A percentile compares a stretch with the other conserved stretches of the same genome.
Evolutionary conservation across 2,329 filamentous ascomycete species (phyloP).

Genomic region (Berkeleyomyces rouxiae): DNA sequence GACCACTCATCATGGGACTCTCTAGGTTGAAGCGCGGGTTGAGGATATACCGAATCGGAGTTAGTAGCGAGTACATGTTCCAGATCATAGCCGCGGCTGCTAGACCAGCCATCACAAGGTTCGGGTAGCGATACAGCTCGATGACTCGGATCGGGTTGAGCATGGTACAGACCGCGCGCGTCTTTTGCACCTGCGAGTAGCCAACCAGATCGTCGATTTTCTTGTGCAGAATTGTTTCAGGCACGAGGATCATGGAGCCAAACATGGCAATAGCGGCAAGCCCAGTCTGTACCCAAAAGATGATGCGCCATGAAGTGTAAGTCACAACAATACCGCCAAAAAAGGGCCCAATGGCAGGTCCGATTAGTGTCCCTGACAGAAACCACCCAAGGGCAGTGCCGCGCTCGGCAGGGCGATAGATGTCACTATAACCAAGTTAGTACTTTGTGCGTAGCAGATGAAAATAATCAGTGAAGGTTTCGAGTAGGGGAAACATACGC

Average conservation of each 20-base stretch:
- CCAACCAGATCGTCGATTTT: conserved; percentile 44
- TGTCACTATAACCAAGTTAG: conserved; percentile 26
- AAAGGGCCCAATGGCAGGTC: conserved; percentile 53
- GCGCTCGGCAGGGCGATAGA: conserved; percentile 49
- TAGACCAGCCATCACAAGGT: conserved; percentile 42
- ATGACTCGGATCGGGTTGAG: conserved; percentile 50
- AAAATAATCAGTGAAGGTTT: not conserved
- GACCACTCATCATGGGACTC: conserved; percentile 46
- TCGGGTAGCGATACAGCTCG: conserved; percentile 49
- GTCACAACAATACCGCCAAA: conserved; percentile 64
- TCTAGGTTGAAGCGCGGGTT: conserved; percentile 57
- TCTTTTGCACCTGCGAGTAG: conserved; percentile 32
- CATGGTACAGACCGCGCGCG: conserved; percentile 40
- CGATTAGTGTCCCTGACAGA: conserved; percentile 51
- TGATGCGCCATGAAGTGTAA: conserved; percentile 53
- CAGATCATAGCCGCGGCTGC: conserved; percentile 49
- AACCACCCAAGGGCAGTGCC: conserved; percentile 63
- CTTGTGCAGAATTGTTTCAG: conserved; percentile 54
- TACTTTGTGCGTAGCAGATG: not conserved
- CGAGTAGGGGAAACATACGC: conserved; percentile 26
- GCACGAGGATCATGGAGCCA: conserved; percentile 48
- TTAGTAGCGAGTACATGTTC: conserved; percentile 50
- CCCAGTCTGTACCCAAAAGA: conserved; percentile 62
- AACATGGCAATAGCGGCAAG: conserved; percentile 43
- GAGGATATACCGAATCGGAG: conserved; percentile 54